Base-by-base conservation (phyloP, 495 filamentous ascomycete genomes). In the Tuber indicum region DNA sequence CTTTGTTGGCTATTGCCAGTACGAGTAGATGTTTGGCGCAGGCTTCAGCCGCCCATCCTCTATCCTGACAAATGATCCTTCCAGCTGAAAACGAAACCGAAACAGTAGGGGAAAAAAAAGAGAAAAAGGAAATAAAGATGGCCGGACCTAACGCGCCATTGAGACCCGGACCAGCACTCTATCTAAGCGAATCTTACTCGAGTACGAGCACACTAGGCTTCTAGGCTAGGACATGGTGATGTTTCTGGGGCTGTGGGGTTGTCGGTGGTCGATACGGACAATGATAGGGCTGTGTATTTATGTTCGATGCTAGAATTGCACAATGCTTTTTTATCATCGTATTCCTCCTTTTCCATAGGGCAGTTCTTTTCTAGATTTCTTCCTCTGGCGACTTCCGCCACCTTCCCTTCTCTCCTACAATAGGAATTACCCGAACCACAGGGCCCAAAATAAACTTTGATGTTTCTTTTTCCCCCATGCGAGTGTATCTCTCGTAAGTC, bases 401-500 rank as follows among this genome's bases (percentile, higher is more conserved):
- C 58, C 26, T 66, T 66, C 26, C 14, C 14, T 26, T 36, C n/a
- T 36, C 1, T 36, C 32, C 12, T 0, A 41, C 39, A 41, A 1
- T 41, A 66, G 58, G 58, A 66, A 66, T 19, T 14, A 7, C 26
- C 58, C 58, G 58, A 66, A 66, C 58, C 26, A 16, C 14, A 36
- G 26, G 26, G 12, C 58, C 58, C 58, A 66, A 66, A 66, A 66
- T 66, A 66, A 36, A 66, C 26, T 66, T 26, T 36, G 26, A 66
- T 66, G 58, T 66, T 66, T 32, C 10, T 66, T 36, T 66, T 66
- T 36, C 58, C 26, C 26, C 8, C 58, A 32, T 66, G 26, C 58
- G 58, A 66, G 58, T 36, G 58, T 36, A 66, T 66, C 58, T 66
- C 58, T 66, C 58, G 26, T 66, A 66, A 66, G 58, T 26, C 17